Conservation (phyloP, 352 stramenopile genomes). For the Phytophthora lateralis region DNA sequence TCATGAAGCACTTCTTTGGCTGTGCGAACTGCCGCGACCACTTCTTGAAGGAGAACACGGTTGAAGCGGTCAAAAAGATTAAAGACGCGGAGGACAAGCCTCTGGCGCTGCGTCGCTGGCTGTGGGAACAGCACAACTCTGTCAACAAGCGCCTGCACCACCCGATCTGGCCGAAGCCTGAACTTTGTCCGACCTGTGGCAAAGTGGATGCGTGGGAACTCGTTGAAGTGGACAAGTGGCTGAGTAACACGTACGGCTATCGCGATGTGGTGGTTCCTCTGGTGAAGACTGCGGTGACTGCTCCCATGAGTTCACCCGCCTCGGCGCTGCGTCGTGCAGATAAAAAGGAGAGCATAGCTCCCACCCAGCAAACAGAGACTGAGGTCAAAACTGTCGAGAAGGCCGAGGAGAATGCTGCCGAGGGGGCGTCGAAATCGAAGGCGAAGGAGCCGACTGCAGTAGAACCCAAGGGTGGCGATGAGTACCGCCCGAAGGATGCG, state of each 20-base stretch:
- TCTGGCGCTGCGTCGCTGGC: constrained; percentile 69
- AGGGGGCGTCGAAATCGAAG: constrained; percentile 10
- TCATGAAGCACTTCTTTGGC: constrained; percentile 88
- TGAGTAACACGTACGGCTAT: constrained; percentile 67
- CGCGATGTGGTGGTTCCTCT: constrained; percentile 56
- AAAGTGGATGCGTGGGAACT: constrained; percentile 62
- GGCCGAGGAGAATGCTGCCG: constrained; percentile 8
- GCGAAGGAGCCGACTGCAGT: constrained; percentile 12
- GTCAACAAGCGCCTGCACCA: constrained; percentile 83
- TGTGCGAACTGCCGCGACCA: constrained; percentile 81
- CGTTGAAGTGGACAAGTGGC: constrained; percentile 80
- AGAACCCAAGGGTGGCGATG: constrained; percentile 38
- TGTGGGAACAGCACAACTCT: constrained; percentile 87
- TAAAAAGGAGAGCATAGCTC: constrained; percentile 20
- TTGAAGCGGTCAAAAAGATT: constrained; percentile 71
- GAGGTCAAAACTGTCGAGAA: constrained; percentile 18
- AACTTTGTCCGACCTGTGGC: constrained; percentile 75
- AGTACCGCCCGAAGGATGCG: constrained; percentile 70
- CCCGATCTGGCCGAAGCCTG: constrained; percentile 76
- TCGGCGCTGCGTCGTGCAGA: constrained; percentile 26
- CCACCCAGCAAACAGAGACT: constrained; percentile 11
- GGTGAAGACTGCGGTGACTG: constrained; percentile 28
- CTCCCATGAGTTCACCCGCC: constrained; percentile 17
- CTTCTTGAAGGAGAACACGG: constrained; percentile 78
- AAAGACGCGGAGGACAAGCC: constrained; percentile 71